Evolutionary conservation across 176 grass and related monocot species (phyloP), one percentile per base, ranked within the genome.

Genomic region (Rhipidocladum racemiflorum): DNA sequence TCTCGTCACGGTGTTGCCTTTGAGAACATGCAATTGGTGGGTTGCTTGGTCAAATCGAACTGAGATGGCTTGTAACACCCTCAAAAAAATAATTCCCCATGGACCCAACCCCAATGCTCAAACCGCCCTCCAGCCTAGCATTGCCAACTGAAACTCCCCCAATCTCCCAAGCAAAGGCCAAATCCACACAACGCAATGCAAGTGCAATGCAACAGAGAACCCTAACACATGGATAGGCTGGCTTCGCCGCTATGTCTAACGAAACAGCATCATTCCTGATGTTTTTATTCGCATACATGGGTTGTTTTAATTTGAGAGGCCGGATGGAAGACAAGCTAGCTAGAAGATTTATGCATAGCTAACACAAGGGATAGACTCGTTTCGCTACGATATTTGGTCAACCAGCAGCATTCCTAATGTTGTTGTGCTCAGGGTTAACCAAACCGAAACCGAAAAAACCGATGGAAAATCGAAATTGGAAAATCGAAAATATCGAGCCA

Each of bases 1-100:
- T 23, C 35, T 54, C 29, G 50, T 39, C 76, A 42, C 43, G 80
- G 70, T 35, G 46, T 35, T 69, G 23, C 65, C 85, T 72, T 72
- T 40, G 72, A 72, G 72, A 86, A 60, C 29, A 83, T 85, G 82
- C 57, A 29, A 16, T 81, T 69, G 71, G 36, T 55, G 77, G 78
- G 83, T 70, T 86, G 88, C 66, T 83, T 78, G 83, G 78, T 86
- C 88, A 90, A 90, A 78, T 86, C 66, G 36, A 72, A 65, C 38
- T 78, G 65, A 82, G 65, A 67, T 86, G 83, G 63, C 77, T 51
- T 40, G 42, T 34, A 77, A 55, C 1, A 36, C 29, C 39, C 16
- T 71, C 34, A 29, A 28, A 78, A 78, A 78, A 56, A 67, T 67
- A 78, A 61, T 67, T 66, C 18, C 73, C 17, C 65, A 76, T 54